Evolutionary conservation across 2,329 filamentous ascomycete species (phyloP).

Genomic region (Paraphaeosphaeria sporulosa): DNA sequence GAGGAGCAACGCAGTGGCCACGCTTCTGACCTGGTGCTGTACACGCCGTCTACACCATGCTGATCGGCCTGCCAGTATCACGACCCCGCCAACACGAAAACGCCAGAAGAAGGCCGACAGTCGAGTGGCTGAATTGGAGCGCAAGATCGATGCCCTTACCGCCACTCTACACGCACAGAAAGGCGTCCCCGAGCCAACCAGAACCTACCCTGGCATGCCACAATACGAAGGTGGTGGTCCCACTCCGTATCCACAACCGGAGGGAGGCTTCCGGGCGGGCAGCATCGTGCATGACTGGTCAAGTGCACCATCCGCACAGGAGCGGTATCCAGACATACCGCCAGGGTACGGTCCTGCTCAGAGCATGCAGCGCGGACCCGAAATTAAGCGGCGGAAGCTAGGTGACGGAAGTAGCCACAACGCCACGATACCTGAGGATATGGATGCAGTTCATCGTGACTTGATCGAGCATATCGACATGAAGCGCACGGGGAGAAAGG

Average conservation of each 20-base stretch:
- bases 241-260: constrained; percentile 23
- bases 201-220: constrained; percentile 33
- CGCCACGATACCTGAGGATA: constrained; percentile 46
- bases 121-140: constrained; percentile 87
- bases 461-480: constrained; percentile 45
- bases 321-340: constrained; percentile 35
- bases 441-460: constrained; percentile 48
- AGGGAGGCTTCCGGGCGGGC: constrained; percentile 38
- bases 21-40: too few relatives aligned
- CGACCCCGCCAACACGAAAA: constrained; percentile 76
- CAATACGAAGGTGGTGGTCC: constrained; percentile 25
- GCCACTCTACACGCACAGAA: constrained; percentile 73
- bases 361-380: constrained; percentile 37
- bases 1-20: too few relatives aligned
- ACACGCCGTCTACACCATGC: not conserved
- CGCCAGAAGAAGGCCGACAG: constrained; percentile 92
- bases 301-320: constrained; percentile 18
- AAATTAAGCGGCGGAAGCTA: constrained; percentile 43
- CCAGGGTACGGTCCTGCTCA: constrained; percentile 44
- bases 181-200: constrained; percentile 27
- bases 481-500: constrained; percentile 40
- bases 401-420: constrained; percentile 31
- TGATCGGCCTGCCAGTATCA: constrained; percentile 32
- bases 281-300: constrained; percentile 41
- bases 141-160: constrained; percentile 88